These are phyloP conservation scores for Septoria linicola DNA, from an alignment of 2,329 filamentous ascomycete genomes.

Conservation along the genomic window DNA sequence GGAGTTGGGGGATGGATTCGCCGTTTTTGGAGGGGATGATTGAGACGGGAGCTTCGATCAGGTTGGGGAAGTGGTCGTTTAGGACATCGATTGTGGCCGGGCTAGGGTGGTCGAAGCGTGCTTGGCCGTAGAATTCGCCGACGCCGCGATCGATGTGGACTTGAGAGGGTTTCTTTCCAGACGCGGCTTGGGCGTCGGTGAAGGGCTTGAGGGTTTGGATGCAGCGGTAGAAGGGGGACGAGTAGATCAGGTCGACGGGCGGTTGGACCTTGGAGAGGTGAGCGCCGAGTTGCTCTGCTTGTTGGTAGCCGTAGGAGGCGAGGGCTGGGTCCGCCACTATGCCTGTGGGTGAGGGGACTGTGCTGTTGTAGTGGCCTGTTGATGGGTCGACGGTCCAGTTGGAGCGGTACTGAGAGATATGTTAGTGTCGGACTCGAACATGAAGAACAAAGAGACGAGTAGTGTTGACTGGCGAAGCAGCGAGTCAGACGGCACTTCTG, in stretches of 20 bases:
- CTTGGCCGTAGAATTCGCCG: conserved; percentile 87
- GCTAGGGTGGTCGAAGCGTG: conserved; percentile 79
- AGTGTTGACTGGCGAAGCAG: no score
- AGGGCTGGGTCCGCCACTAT: conserved; percentile 85
- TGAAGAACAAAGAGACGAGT: no score
- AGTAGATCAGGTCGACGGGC: conserved; percentile 74
- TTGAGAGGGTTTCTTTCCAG: conserved; percentile 19
- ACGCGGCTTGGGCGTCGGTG: conserved; percentile 49
- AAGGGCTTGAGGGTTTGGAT: conserved; percentile 78
- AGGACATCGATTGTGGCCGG: conserved; percentile 67
- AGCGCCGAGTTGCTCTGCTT: conserved; percentile 72
- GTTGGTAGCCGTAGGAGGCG: conserved; percentile 79
- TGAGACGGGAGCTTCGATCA: conserved; percentile 47
- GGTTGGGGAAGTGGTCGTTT: conserved; percentile 64
- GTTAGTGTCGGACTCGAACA: no score
- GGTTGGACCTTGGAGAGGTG: conserved; percentile 64
- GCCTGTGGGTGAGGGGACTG: conserved; percentile 77
- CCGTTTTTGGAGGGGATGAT: conserved; percentile 67
- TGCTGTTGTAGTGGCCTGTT: conserved; percentile 74
- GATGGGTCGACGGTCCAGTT: conserved; percentile 82
- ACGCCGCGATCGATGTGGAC: conserved; percentile 45
- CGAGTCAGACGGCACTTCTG: no score
- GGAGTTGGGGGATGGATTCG: conserved; percentile 76
- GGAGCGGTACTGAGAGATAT: conserved; percentile 69
- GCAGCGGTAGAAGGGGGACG: conserved; percentile 82